These are phyloP conservation scores for Zoysia matrella DNA, from an alignment of 202 grass and related monocot genomes.

Conservation along the genomic window DNA sequence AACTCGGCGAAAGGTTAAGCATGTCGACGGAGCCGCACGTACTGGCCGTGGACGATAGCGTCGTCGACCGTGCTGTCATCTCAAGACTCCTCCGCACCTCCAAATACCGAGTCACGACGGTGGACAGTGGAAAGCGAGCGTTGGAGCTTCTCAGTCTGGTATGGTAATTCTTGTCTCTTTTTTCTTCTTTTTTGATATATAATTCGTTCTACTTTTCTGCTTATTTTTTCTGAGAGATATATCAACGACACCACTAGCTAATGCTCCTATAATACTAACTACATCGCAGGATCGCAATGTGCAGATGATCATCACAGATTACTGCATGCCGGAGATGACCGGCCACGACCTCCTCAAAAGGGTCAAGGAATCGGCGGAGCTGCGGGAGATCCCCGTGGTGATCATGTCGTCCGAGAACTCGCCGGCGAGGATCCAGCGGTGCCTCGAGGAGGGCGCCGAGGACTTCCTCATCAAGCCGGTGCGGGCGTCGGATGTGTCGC, in stretches of 20 bases:
- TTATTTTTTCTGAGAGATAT: too few relatives aligned
- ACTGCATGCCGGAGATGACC: conserved; percentile 90
- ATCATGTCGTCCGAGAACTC: conserved; percentile 84
- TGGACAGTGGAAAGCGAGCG: conserved; percentile 78
- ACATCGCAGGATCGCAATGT: conserved; percentile 56
- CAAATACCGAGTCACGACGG: conserved; percentile 76
- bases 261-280: too few relatives aligned
- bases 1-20: too few relatives aligned
- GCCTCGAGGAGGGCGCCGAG: conserved; percentile 75
- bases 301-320: conserved; percentile 81
- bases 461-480: conserved; percentile 88
- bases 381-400: conserved; percentile 74
- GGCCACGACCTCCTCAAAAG: conserved; percentile 83
- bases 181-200: too few relatives aligned
- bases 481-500: conserved; percentile 57
- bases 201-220: too few relatives aligned
- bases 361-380: conserved; percentile 69
- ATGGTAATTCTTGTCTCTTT: not conserved
- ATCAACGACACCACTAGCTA: too few relatives aligned
- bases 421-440: conserved; percentile 62
- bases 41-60: conserved; percentile 85
- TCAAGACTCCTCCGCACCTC: conserved; percentile 75
- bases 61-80: conserved; percentile 73
- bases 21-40: conserved; percentile 58
- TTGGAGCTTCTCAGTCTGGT: conserved; percentile 75